These are phyloP conservation scores for Fraxinus paxiana DNA, from an alignment of 305 asterid species.

Conservation along the genomic window DNA sequence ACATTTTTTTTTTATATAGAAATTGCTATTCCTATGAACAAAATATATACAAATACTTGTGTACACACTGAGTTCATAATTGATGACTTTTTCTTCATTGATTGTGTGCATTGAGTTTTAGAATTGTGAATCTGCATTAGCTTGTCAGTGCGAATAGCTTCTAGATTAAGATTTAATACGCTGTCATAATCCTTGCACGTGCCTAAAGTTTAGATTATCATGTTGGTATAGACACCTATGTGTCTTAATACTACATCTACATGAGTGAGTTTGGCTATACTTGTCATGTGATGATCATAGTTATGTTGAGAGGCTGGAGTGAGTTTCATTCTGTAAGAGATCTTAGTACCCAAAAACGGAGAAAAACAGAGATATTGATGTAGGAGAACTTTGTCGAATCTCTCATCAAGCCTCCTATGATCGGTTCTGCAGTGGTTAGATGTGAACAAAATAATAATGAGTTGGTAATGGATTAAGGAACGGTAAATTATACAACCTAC, in stretches of 20 bases:
- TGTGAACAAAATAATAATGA: neutral
- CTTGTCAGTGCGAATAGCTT: slow-evolving; percentile 2
- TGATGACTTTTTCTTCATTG: neutral
- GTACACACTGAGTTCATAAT: neutral
- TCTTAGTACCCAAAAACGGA: neutral
- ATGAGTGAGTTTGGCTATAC: neutral
- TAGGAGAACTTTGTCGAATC: neutral
- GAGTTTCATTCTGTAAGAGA: neutral
- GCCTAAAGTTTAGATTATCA: neutral
- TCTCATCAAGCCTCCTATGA: neutral
- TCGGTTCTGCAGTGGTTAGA: neutral
- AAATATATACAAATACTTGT: neutral
- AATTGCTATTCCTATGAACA: slow-evolving; percentile 1
- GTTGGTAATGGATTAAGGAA: neutral
- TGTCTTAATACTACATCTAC: neutral
- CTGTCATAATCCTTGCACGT: neutral
- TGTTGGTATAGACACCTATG: neutral
- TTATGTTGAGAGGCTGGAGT: neutral
- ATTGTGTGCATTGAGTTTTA: neutral
- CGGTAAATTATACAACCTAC: neutral
- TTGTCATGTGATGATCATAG: neutral
- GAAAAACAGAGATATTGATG: neutral
- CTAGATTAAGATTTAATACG: neutral
- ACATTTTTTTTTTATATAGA: neutral
- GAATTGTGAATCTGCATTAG: neutral